phyloP scores from a whole-genome alignment of 2,329 filamentous ascomycete species.

The Chaetothyriales sp. region DNA sequence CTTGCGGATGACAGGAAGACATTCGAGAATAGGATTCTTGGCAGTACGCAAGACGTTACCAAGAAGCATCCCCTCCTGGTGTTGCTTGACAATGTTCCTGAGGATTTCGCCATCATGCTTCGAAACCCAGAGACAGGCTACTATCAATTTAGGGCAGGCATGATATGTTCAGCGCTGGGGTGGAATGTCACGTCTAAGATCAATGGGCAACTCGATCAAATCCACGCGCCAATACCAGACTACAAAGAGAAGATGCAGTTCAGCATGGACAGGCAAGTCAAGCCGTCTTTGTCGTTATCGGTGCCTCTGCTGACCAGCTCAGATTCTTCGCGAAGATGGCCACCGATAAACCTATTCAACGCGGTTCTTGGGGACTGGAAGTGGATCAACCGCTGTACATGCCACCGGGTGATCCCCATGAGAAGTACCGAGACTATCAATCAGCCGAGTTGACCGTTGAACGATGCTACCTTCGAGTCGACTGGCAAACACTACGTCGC shows the following conservation, averaged over 20 bases:
- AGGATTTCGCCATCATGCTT: slow-evolving; percentile 69
- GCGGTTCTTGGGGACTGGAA: slow-evolving; percentile 74
- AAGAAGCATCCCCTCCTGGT: slow-evolving; percentile 53
- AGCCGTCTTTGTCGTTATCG: neutral
- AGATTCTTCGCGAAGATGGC: slow-evolving; percentile 74
- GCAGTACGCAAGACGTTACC: slow-evolving; percentile 47
- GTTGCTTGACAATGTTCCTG: slow-evolving; percentile 63
- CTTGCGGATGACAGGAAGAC: slow-evolving; percentile 40
- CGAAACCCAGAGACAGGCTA: slow-evolving; percentile 56
- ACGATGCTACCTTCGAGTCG: slow-evolving; percentile 58
- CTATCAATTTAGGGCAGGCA: slow-evolving; percentile 61
- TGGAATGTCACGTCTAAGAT: slow-evolving; percentile 69
- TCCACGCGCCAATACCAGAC: slow-evolving; percentile 63
- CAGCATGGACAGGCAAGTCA: slow-evolving; percentile 62
- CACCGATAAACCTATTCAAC: slow-evolving; percentile 61
- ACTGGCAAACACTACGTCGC: slow-evolving; percentile 76
- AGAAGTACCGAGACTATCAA: slow-evolving; percentile 46
- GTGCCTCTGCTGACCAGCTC: neutral
- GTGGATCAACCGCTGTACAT: slow-evolving; percentile 62
- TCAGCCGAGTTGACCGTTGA: slow-evolving; percentile 41
- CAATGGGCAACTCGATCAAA: slow-evolving; percentile 53
- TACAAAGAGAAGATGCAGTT: slow-evolving; percentile 81
- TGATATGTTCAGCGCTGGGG: slow-evolving; percentile 66
- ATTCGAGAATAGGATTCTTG: slow-evolving; percentile 57
- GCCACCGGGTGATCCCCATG: slow-evolving; percentile 54